These are phyloP conservation scores for Pelargonium cotyledonis DNA, from an alignment of 441 rosid genomes.

Conservation along the genomic window DNA sequence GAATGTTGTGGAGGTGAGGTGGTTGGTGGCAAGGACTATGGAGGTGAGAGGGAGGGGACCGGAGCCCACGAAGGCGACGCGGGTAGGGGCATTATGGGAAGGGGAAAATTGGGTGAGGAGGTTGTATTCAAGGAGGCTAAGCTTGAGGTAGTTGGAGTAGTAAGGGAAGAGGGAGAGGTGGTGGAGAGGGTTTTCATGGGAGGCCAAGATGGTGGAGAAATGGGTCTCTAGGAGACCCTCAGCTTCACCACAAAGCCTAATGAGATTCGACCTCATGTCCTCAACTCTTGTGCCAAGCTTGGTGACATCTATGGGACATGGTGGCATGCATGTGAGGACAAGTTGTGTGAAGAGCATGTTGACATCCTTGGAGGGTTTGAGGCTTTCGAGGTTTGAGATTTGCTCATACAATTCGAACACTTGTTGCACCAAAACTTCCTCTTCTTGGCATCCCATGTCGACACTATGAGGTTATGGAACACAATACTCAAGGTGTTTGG, in stretches of 20 bases:
- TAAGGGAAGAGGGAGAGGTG: constrained; percentile 69
- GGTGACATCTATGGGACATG: constrained; percentile 59
- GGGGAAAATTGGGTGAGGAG: constrained; percentile 43
- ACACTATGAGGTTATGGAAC: constrained; percentile 42
- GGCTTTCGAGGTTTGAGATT: constrained; percentile 58
- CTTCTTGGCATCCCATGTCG: constrained; percentile 78
- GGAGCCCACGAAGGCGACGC: constrained; percentile 76
- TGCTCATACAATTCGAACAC: constrained; percentile 47
- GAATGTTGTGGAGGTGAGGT: constrained; percentile 47
- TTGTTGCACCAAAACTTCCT: constrained; percentile 38
- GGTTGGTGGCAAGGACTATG: constrained; percentile 55
- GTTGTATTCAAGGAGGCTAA: constrained; percentile 59
- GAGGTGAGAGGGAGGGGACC: constrained; percentile 90
- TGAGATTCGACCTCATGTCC: constrained; percentile 63
- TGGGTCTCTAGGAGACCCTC: constrained; percentile 65
- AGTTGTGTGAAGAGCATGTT: constrained; percentile 72
- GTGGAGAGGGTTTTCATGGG: constrained; percentile 61
- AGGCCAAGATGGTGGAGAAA: constrained; percentile 53
- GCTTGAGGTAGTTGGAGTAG: constrained; percentile 66
- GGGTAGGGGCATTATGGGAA: constrained; percentile 29
- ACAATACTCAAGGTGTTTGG: not conserved
- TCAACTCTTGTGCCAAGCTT: constrained; percentile 41
- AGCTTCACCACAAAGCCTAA: constrained; percentile 63
- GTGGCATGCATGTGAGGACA: constrained; percentile 69
- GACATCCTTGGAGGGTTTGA: constrained; percentile 73